phyloP scores from a whole-genome alignment of 2,329 filamentous ascomycete genomes.

The Zymoseptoria brevis region DNA sequence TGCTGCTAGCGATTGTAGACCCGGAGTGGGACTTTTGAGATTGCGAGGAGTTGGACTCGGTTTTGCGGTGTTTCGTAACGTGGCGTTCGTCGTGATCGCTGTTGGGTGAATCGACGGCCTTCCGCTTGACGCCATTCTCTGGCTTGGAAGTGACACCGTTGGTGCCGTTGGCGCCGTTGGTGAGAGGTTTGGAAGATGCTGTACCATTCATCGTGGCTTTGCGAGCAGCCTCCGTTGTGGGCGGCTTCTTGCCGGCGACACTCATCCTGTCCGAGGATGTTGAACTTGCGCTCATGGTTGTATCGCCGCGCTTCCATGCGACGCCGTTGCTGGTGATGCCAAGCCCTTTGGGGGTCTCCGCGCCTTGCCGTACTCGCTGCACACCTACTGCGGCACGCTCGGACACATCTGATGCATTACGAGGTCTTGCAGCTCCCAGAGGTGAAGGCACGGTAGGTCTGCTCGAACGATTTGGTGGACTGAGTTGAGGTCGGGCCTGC shows the following conservation, averaged over 20 bases:
- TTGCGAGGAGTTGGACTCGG: conserved; percentile 25
- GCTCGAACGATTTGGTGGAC: conserved; percentile 36
- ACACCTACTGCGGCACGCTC: conserved; percentile 21
- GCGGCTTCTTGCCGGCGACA: conserved; percentile 15
- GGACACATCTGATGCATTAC: conserved; percentile 50
- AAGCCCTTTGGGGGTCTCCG: conserved; percentile 36
- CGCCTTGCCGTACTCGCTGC: conserved; percentile 20
- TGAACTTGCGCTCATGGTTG: conserved; percentile 22
- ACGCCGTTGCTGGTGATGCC: conserved; percentile 34
- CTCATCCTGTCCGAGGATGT: conserved; percentile 11
- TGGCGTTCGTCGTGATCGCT: conserved; percentile 16
- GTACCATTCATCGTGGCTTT: conserved; percentile 34
- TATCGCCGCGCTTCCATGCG: conserved; percentile 27
- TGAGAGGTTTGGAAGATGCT: conserved; percentile 3
- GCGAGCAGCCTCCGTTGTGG: neutral
- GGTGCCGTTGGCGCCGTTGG: conserved; percentile 13
- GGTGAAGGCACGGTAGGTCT: conserved; percentile 56
- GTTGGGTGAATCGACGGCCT: conserved; percentile 33
- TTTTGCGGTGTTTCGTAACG: conserved; percentile 27
- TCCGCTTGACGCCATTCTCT: conserved; percentile 37
- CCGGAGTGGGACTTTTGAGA: conserved; percentile 21
- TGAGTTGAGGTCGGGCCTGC: conserved; percentile 29
- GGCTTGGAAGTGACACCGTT: conserved; percentile 14
- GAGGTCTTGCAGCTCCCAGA: conserved; percentile 52
- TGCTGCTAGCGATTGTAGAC: conserved; percentile 18